Evolutionary conservation across 1,284 basidiomycete species (phyloP), one percentile per base, ranked within the genome.

Genomic region (Melampsora larici-populina): DNA sequence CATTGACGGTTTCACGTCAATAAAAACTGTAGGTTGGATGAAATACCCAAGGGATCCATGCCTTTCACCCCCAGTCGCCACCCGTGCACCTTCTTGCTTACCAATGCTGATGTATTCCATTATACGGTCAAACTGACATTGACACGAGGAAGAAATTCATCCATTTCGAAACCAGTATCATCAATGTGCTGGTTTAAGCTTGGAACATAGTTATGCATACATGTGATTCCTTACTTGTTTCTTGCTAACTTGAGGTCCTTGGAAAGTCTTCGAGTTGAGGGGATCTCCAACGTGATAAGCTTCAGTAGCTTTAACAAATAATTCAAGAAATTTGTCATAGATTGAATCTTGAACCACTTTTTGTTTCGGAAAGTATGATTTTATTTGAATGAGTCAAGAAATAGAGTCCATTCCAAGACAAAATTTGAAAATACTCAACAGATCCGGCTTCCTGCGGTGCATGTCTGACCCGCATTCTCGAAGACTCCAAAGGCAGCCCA

Each of bases 1-100:
- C 79, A 79, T 79, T 69, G 80, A 78, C 21, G 49, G 70, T 43
- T 75, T 78, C 33, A 82, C 82, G 55, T 80, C 78, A 26, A 77
- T 70, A 58, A 83, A 82, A 79, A 85, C 81, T 70, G 84, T 85
- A 48, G 83, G 83, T 79, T 83, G 79, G 78, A 85, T 81, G 66
- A 83, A 84, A 82, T 83, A 84, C 46, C 83, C 84, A 66, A 82
- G 79, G 51, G 78, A 70, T 31, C 80, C 81, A 33, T 80, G 80
- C 79, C 81, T 80, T 80, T 73, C 80, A 18, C 82, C 82, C 46
- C 82, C 82, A 58, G 80, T 79, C 49, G 75, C 69, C 43, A 82
- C 79, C 49, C 79, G 82, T 78, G 63, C 63, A n/a, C 81, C 81
- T 18, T 82, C 82, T 79, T 82, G 79, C 81, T 82, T 82, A 64